Percentiles rank a stretch among this genome's conserved stretches.
Evolutionary conservation across 179 eudicot species (phyloP).

Genomic region (Monotropa hypopitys): DNA sequence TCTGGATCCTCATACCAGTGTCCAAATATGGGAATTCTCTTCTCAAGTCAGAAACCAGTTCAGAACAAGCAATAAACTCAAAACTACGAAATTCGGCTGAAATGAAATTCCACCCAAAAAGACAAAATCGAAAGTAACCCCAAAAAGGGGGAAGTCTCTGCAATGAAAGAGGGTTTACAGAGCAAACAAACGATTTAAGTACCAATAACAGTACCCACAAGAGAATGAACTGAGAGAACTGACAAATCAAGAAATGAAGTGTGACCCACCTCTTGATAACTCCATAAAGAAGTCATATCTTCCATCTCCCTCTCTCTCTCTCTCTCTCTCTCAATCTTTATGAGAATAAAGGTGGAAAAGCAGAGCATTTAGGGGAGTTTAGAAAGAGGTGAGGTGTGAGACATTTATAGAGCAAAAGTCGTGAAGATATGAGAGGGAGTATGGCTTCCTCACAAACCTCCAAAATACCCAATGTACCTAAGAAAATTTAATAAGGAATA

Average conservation of each 20-base stretch:
- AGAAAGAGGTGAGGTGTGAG: neutral
- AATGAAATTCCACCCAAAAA: neutral
- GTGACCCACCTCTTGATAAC: constrained; percentile 34
- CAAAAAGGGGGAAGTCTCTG: neutral
- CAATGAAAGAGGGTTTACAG: neutral
- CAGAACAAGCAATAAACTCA: neutral
- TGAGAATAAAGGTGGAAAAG: neutral
- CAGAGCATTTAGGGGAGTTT: constrained; percentile 12
- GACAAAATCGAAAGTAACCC: neutral
- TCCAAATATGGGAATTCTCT: neutral
- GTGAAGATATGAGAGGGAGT: neutral
- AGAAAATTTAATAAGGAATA: constrained; percentile 6
- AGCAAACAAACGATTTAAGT: neutral
- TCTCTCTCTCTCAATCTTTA: neutral
- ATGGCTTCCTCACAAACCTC: constrained; percentile 10
- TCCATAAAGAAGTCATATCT: constrained; percentile 32
- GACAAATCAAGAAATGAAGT: constrained; percentile 4
- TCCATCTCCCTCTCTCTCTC: constrained; percentile 17
- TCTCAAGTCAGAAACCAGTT: neutral
- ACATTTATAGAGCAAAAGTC: constrained; percentile 16
- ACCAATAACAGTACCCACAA: neutral
- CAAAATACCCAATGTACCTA: constrained; percentile 12
- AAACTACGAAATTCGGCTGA: neutral
- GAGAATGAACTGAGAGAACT: neutral
- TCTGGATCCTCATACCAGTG: neutral